Conservation (phyloP, 345 rosid species). For the Citrus hindsii region DNA sequence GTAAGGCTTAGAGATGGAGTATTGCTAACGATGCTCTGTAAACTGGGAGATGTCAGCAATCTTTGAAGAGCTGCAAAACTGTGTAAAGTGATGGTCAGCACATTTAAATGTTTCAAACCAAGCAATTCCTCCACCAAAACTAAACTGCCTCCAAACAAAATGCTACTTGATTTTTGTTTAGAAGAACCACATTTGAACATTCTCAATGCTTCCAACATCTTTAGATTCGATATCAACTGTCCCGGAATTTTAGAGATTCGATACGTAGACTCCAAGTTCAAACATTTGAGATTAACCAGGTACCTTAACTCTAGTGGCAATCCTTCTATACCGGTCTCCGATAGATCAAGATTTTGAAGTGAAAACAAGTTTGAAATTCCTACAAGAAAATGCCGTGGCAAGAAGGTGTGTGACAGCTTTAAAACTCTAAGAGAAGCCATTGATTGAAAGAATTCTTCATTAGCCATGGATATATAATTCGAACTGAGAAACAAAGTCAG, state of each 20-base stretch:
- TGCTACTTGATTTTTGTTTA: too few species aligned
- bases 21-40: too few species aligned
- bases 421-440: conserved; percentile 24
- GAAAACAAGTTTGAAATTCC: conserved; percentile 11
- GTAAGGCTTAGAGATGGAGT: too few species aligned
- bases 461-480: not conserved
- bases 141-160: too few species aligned
- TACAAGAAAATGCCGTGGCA: not conserved
- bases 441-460: conserved; percentile 10
- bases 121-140: too few species aligned
- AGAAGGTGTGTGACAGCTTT: conserved; percentile 21
- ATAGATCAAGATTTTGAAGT: conserved; percentile 25
- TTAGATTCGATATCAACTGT: conserved; percentile 1
- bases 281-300: conserved; percentile 18
- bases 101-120: too few species aligned
- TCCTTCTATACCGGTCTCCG: not conserved
- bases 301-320: conserved; percentile 27
- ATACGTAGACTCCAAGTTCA: conserved; percentile 8
- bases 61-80: too few species aligned
- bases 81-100: too few species aligned
- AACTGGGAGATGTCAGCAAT: too few species aligned
- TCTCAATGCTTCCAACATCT: conserved; percentile 2
- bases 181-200: not conserved
- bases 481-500: conserved; percentile 21
- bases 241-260: conserved; percentile 4